phyloP scores from a whole-genome alignment of 768 basidiomycete genomes.

The Crucibulum laeve region DNA sequence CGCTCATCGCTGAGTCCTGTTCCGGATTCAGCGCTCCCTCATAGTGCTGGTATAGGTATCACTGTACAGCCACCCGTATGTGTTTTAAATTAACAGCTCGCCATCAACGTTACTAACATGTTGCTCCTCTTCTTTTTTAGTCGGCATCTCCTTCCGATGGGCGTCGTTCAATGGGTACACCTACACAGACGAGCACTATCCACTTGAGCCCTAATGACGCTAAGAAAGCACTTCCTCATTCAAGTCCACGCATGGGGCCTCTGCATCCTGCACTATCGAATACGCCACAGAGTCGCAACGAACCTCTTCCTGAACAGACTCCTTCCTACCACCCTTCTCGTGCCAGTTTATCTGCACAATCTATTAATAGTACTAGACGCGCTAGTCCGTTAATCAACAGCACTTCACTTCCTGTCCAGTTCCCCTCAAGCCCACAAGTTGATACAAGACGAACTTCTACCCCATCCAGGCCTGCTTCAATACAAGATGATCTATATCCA shows the following conservation, averaged over 20 bases:
- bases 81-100: neutral
- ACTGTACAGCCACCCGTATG: constrained; percentile 16
- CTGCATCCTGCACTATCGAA: neutral
- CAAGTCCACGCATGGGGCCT: constrained; percentile 4
- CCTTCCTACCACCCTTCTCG: neutral
- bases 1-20: neutral
- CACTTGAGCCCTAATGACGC: constrained; percentile 21
- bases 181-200: constrained; percentile 20
- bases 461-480: neutral
- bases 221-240: constrained; percentile 10
- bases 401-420: neutral
- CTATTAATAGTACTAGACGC: neutral
- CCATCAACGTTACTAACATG: neutral
- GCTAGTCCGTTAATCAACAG: neutral
- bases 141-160: no score
- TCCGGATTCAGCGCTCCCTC: constrained; percentile 4
- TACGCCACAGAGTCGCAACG: neutral
- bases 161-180: no score
- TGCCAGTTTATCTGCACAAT: neutral
- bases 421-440: neutral
- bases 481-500: neutral
- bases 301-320: neutral
- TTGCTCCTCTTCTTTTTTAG: neutral
- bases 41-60: constrained; percentile 15
- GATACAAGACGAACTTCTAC: neutral